Evolutionary conservation across 768 basidiomycete genomes (phyloP), one percentile per base, ranked within the genome.

Genomic region (Boletus coccyginus): DNA sequence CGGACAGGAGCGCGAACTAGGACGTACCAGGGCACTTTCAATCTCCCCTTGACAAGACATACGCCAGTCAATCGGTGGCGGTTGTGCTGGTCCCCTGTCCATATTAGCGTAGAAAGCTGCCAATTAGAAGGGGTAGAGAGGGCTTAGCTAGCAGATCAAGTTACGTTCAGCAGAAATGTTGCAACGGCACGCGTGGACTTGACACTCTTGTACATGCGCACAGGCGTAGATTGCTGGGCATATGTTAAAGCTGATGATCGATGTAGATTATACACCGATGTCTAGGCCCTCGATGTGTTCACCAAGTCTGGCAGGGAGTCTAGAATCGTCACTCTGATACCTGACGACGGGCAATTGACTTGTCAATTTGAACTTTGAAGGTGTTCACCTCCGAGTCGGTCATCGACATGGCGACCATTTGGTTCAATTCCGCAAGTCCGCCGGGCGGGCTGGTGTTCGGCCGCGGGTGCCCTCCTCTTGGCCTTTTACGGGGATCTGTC

Each of bases 41-140:
- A 33, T 44, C 7, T 38, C 41, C 17, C 39, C 9, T 19, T 38
- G 57, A 61, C 58, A 48, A 51, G 61, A 55, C 61, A 48, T 40
- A 21, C 16, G 46, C 38, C 52, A 44, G 41, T 42, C 31, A 38
- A 47, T 35, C 29, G n/a, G 5, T 64, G 62, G 50, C 52, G 13
- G 38, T 29, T 13, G 51, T 60, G 38, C 3, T 60, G 38, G 3
- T 19, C 33, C 36, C 45, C n/a, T 44, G 35, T 40, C 38, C 17
- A 6, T 3, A 27, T 13, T 2, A 39, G 31, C 17, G 31, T 14
- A 17, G 38, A 47, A 43, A 55, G 21, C 41, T 60, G 52, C 32
- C 45, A 38, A 19, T 29, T 12, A 6, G 46, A 61, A 58, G 33
- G 45, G 48, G 46, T 24, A 17, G 44, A 46, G 46, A 32, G 31